These are phyloP conservation scores for Pichia sp. DNA, from an alignment of 1,139 yeast species.

Conservation along the genomic window DNA sequence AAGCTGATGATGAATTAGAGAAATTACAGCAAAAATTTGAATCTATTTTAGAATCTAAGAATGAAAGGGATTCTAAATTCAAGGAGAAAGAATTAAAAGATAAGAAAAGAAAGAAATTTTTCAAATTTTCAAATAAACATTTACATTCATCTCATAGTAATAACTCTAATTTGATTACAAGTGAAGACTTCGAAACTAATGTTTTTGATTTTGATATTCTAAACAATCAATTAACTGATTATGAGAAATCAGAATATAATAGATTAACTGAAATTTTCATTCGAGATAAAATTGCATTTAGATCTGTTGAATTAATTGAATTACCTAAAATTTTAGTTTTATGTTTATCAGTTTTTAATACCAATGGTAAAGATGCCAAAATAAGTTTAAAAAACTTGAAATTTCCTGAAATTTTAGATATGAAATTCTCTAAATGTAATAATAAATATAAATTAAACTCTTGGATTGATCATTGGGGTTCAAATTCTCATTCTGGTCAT, in stretches of 20 bases:
- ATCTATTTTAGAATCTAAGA: slow-evolving; percentile 11
- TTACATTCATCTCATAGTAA: neutral
- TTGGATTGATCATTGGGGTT: slow-evolving; percentile 85
- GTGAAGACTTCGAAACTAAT: neutral
- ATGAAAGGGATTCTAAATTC: slow-evolving; percentile 5
- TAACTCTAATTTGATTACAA: slow-evolving; percentile 3
- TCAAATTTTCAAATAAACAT: neutral
- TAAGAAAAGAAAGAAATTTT: slow-evolving; percentile 11
- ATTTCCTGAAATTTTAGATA: slow-evolving; percentile 23
- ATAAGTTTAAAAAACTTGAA: slow-evolving; percentile 18
- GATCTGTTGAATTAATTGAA: slow-evolving; percentile 24
- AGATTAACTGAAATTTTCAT: slow-evolving; percentile 15
- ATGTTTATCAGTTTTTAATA: slow-evolving; percentile 28
- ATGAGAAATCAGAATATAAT: slow-evolving; percentile 18
- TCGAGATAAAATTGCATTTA: slow-evolving; percentile 20
- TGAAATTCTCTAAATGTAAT: slow-evolving; percentile 17
- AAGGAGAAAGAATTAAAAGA: slow-evolving; percentile 11
- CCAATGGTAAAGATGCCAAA: slow-evolving; percentile 20
- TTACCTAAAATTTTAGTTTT: slow-evolving; percentile 27
- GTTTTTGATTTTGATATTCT: slow-evolving; percentile 1
- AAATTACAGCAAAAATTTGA: slow-evolving; percentile 14
- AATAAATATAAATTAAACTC: slow-evolving; percentile 60
- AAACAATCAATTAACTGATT: slow-evolving; percentile 8
- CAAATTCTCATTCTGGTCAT: slow-evolving; percentile 75
- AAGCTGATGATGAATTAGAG: slow-evolving; percentile 34